Evolutionary conservation across 2,329 filamentous ascomycete genomes (phyloP).

Genomic region (Paecilomyces variotii): DNA sequence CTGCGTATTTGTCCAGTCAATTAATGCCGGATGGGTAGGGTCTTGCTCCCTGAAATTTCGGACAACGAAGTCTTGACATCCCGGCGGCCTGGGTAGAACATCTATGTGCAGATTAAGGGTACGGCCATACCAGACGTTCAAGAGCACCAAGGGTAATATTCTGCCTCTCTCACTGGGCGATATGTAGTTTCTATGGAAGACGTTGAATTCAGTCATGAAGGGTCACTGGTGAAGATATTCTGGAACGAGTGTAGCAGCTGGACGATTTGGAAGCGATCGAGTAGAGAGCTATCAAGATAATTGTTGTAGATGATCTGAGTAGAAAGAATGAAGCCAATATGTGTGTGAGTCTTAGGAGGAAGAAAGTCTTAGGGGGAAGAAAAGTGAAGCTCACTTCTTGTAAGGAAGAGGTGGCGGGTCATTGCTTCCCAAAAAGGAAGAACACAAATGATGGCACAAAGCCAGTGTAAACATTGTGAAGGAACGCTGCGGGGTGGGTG

Average conservation of each 20-base stretch:
- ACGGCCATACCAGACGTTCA: not conserved
- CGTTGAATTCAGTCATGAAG: not conserved
- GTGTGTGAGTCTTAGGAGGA: not conserved
- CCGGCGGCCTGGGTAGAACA: not conserved
- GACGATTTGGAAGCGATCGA: not conserved
- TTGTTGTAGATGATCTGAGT: not conserved
- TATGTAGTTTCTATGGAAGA: not conserved
- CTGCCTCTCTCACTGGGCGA: not conserved
- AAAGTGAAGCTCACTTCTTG: not conserved
- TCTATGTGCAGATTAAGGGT: not conserved
- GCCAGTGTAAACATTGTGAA: not conserved
- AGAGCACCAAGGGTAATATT: not conserved
- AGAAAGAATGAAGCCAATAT: not conserved
- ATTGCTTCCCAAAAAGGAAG: not conserved
- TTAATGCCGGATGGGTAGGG: not conserved
- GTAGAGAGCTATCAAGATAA: not conserved
- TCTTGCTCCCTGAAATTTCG: not conserved
- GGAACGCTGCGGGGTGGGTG: too few species aligned
- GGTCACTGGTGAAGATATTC: not conserved
- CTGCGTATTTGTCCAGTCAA: not conserved
- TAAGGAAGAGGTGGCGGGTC: not conserved
- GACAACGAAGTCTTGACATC: not conserved
- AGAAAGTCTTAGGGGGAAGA: not conserved
- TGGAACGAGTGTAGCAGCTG: not conserved
- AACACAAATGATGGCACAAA: not conserved